phyloP scores from a whole-genome alignment of 2,329 filamentous ascomycete species.

The Colletotrichum sp. region DNA sequence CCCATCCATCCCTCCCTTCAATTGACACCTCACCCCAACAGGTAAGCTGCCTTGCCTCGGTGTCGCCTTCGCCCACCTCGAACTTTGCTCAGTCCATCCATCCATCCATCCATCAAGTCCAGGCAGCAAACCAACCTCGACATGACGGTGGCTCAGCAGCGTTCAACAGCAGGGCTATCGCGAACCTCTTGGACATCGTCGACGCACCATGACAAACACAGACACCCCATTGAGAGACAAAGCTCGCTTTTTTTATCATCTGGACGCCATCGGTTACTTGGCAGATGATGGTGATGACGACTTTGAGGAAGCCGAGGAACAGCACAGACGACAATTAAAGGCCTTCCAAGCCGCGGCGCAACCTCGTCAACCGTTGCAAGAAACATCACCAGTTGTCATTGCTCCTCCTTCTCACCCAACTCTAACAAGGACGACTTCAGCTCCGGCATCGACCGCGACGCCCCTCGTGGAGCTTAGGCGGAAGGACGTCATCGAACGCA shows the following conservation, averaged over 20 bases:
- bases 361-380: slow-evolving; percentile 14
- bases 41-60: neutral
- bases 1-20: neutral
- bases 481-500: slow-evolving; percentile 24
- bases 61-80: neutral
- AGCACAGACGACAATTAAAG: slow-evolving; percentile 4
- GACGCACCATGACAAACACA: slow-evolving; percentile 24
- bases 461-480: neutral
- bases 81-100: neutral
- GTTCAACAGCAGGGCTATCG: neutral
- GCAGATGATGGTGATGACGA: slow-evolving; percentile 33
- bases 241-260: slow-evolving; percentile 48
- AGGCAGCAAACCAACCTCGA: slow-evolving; percentile 3
- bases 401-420: neutral
- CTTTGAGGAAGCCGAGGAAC: slow-evolving; percentile 27
- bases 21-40: neutral
- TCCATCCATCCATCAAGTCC: neutral
- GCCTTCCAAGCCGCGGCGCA: neutral
- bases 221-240: slow-evolving; percentile 43
- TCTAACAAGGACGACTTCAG: slow-evolving; percentile 14
- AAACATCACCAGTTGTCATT: neutral
- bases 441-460: neutral
- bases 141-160: neutral
- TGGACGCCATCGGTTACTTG: slow-evolving; percentile 34
- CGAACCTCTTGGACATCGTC: neutral